Percentiles rank a stretch among this genome's conserved stretches.
These are phyloP conservation scores for Fusarium palustre DNA, from an alignment of 2,329 filamentous ascomycete genomes.

Conservation along the genomic window DNA sequence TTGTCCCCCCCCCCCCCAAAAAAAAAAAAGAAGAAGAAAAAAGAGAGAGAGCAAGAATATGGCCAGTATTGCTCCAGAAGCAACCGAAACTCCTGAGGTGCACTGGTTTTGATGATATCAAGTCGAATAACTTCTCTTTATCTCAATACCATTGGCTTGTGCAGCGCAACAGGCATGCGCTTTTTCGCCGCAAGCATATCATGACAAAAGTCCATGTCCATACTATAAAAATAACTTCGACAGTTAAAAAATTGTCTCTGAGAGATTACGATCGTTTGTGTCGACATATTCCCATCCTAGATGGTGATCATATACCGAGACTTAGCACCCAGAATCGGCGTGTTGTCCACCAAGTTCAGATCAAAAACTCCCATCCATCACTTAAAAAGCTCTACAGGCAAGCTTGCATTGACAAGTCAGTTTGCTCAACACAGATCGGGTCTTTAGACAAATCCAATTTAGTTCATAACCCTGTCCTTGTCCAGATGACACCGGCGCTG, in stretches of 20 bases:
- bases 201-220: not conserved
- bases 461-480: not conserved
- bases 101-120: not conserved
- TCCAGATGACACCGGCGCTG: not conserved
- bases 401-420: not conserved
- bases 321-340: not conserved
- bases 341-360: not conserved
- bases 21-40: too few species aligned
- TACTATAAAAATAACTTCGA: not conserved
- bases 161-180: not conserved
- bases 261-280: not conserved
- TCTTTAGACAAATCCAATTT: not conserved
- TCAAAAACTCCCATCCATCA: not conserved
- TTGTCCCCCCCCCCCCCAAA: too few species aligned
- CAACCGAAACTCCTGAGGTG: not conserved
- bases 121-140: not conserved
- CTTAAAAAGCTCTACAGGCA: not conserved
- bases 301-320: not conserved
- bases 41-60: not conserved
- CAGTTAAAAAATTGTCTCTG: not conserved
- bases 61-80: not conserved
- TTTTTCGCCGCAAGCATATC: not conserved
- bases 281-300: not conserved
- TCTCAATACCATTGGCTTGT: not conserved
- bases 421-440: not conserved